phyloP scores from a whole-genome alignment of 805 yeast genomes.

The Tetrapisispora nanseiensis region DNA sequence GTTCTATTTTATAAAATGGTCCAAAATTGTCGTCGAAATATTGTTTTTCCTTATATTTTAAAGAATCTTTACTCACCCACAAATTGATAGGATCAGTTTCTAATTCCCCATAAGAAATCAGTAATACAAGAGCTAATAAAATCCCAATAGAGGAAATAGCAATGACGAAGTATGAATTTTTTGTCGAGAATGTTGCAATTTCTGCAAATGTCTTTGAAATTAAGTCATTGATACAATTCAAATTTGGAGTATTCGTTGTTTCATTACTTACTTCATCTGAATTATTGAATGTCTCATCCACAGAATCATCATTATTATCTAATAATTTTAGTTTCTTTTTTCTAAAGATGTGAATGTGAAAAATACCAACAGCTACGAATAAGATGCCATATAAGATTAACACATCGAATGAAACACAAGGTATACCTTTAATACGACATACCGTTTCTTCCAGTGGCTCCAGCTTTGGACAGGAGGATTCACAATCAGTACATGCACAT shows the following conservation, averaged over 20 bases:
- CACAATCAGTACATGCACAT: slow-evolving; percentile 90
- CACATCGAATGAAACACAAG: slow-evolving; percentile 65
- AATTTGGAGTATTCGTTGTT: background rate
- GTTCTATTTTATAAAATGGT: slow-evolving; percentile 85
- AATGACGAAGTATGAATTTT: slow-evolving; percentile 47
- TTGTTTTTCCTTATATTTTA: slow-evolving; percentile 55
- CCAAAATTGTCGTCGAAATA: slow-evolving; percentile 78
- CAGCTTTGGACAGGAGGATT: slow-evolving; percentile 63
- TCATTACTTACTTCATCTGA: background rate
- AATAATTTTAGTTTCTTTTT: slow-evolving; percentile 15
- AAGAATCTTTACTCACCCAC: slow-evolving; percentile 81
- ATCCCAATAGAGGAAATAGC: slow-evolving; percentile 31
- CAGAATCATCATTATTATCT: slow-evolving; percentile 12
- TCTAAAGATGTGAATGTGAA: slow-evolving; percentile 14
- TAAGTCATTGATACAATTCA: slow-evolving; percentile 6
- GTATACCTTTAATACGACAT: slow-evolving; percentile 53
- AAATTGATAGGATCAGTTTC: slow-evolving; percentile 75
- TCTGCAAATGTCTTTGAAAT: slow-evolving; percentile 33
- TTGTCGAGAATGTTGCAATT: slow-evolving; percentile 51
- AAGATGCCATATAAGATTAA: slow-evolving; percentile 37
- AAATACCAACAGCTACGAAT: slow-evolving; percentile 17
- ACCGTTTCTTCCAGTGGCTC: slow-evolving; percentile 34
- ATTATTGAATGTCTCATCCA: slow-evolving; percentile 2
- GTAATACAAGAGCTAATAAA: slow-evolving; percentile 26
- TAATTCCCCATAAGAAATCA: slow-evolving; percentile 41